A percentile compares a stretch with the other conserved stretches of the same genome.
Conservation (phyloP, 1,139 yeast genomes). For the Sugiyamaella xylanicola region DNA sequence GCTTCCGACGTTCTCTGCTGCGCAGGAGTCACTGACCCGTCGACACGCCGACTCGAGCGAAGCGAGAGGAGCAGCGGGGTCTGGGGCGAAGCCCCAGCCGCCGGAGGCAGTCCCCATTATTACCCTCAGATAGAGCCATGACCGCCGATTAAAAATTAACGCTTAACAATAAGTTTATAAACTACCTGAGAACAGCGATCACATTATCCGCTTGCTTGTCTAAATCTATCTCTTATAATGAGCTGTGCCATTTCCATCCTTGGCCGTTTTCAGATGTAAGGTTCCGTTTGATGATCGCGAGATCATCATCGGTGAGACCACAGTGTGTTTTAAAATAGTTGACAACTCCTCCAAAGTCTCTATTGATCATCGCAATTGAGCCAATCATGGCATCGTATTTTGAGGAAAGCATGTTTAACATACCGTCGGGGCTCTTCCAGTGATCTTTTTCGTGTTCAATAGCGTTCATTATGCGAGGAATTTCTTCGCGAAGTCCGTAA, state of each 20-base stretch:
- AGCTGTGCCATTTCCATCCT: slow-evolving; percentile 14
- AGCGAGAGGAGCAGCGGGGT: too few relatives aligned
- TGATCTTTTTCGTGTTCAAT: slow-evolving; percentile 25
- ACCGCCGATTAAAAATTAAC: too few relatives aligned
- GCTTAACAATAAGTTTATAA: too few relatives aligned
- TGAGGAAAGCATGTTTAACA: slow-evolving; percentile 62
- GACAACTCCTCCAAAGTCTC: slow-evolving; percentile 59
- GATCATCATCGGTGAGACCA: slow-evolving; percentile 53
- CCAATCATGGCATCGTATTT: slow-evolving; percentile 73
- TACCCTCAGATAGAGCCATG: too few relatives aligned
- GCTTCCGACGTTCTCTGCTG: too few relatives aligned
- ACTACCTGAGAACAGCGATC: too few relatives aligned
- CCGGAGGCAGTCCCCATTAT: too few relatives aligned
- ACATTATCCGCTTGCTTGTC: too few relatives aligned
- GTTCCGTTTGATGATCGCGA: slow-evolving; percentile 52
- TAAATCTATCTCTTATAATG: neutral
- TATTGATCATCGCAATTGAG: slow-evolving; percentile 54
- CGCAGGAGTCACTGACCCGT: too few relatives aligned
- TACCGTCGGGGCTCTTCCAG: slow-evolving; percentile 42
- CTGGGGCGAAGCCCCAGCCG: too few relatives aligned
- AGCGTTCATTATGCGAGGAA: slow-evolving; percentile 29
- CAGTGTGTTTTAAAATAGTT: slow-evolving; percentile 53
- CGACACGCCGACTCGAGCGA: too few relatives aligned
- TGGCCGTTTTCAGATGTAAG: slow-evolving; percentile 38
- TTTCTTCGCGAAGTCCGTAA: slow-evolving; percentile 51